Evolutionary conservation across 768 basidiomycete species (phyloP), one percentile per base, ranked within the genome.

Genomic region (Cystofilobasidium macerans): DNA sequence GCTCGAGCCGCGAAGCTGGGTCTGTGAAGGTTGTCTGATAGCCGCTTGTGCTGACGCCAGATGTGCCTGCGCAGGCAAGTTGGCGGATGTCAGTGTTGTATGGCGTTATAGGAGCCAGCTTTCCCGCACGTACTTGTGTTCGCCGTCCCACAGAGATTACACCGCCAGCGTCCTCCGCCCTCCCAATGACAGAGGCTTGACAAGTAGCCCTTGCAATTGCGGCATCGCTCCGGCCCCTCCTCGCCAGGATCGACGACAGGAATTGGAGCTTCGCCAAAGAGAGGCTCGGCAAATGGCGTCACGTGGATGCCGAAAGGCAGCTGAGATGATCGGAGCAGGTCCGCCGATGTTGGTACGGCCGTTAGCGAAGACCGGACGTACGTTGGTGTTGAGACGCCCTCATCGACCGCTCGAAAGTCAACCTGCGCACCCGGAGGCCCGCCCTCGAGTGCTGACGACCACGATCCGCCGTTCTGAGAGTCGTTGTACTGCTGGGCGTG

Each of bases 131-230:
- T 30, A 62, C 61, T 53, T 13, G 38, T 8, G 36, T 62, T 62
- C 18, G 30, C 61, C n/a, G 45, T 33, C 33, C 18, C 38, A 77
- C 95, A 99, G 20, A 99, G 74, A 79, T 98, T 98, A 75, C 95
- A 99, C 71, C 81, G 84, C 89, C 93, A 99, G 70, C 81, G 83
- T 66, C 81, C 81, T 7, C 95, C 95, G 3, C 88, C 88, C 12
- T 86, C 82, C 85, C 89, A 99, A 30, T 78, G 78, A 75, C 86
- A 90, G 91, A 91, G 98, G 0, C 92, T 87, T 73, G 97, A 98
- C 71, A 99, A 80, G 75, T 98, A 99, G 0, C 81, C 89, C 70
- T 89, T 81, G 75, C 95, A 99, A 38, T 82, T 79, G 53, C 80
- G 82, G 71, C 95, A 99, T 36, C 95, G 82, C 28, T 87, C 82